Evolutionary conservation across 805 yeast genomes (phyloP).

Genomic region (fission yeast (Schizosaccharomyces pombe)): ASM294v3 CU329670.1:3359501-3360000

Average conservation of each 20-base stretch:
- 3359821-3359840: slow-evolving; percentile 52
- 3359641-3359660: slow-evolving; percentile 17
- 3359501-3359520: not conserved
- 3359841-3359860: slow-evolving; percentile 90
- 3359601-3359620: not conserved
- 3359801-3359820: slow-evolving; percentile 52
- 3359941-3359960: slow-evolving; percentile 47
- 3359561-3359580: not conserved
- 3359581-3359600: not conserved
- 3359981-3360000: slow-evolving; percentile 66
- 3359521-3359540: not conserved
- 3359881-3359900: slow-evolving; percentile 93
- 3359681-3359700: slow-evolving; percentile 46
- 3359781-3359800: slow-evolving; percentile 63
- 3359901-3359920: slow-evolving; percentile 98
- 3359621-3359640: not conserved
- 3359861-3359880: slow-evolving; percentile 84
- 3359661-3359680: slow-evolving; percentile 42
- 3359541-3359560: not conserved
- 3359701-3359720: slow-evolving; percentile 45
- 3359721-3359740: slow-evolving; percentile 46
- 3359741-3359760: slow-evolving; percentile 52
- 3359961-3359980: slow-evolving; percentile 59
- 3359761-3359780: slow-evolving; percentile 62
- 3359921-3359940: slow-evolving; percentile 84